phyloP scores from a whole-genome alignment of 768 basidiomycete species.

The Asterophora parasitica region DNA sequence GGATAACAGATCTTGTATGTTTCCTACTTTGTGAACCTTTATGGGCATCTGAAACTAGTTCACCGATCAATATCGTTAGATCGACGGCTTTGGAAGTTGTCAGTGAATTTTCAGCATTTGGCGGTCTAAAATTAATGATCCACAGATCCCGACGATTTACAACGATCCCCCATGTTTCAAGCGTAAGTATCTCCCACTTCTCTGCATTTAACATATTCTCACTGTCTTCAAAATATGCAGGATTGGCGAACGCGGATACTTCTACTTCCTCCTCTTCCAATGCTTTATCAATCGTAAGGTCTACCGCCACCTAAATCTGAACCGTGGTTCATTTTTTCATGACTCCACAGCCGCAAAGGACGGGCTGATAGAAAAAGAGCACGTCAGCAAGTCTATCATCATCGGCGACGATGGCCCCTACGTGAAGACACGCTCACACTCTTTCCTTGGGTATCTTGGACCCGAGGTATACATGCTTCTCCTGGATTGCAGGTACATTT shows the following conservation, averaged over 20 bases:
- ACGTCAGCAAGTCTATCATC: constrained; percentile 67
- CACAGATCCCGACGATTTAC: constrained; percentile 77
- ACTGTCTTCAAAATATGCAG: constrained; percentile 27
- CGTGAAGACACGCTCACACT: constrained; percentile 77
- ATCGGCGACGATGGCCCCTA: constrained; percentile 75
- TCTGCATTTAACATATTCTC: neutral
- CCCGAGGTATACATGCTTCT: constrained; percentile 71
- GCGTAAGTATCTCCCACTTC: constrained; percentile 36
- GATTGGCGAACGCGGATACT: constrained; percentile 83
- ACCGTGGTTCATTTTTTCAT: too few relatives aligned
- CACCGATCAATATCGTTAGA: constrained; percentile 32
- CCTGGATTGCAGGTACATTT: constrained; percentile 70
- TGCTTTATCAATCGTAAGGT: constrained; percentile 75
- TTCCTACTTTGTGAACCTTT: constrained; percentile 12
- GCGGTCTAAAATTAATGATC: neutral
- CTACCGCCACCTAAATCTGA: neutral
- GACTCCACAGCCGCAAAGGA: too few relatives aligned
- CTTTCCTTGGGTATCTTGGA: constrained; percentile 74
- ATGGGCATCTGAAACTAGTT: too few relatives aligned
- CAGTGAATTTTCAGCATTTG: constrained; percentile 22
- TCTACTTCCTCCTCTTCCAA: constrained; percentile 93
- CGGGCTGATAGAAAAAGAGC: constrained; percentile 24
- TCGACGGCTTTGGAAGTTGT: constrained; percentile 85
- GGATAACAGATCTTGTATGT: constrained; percentile 19
- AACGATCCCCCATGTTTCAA: constrained; percentile 66